A percentile compares a stretch with the other conserved stretches of the same genome.
Evolutionary conservation across 2,329 filamentous ascomycete species (phyloP).

Genomic region (Talaromyces albobiverticillius): DNA sequence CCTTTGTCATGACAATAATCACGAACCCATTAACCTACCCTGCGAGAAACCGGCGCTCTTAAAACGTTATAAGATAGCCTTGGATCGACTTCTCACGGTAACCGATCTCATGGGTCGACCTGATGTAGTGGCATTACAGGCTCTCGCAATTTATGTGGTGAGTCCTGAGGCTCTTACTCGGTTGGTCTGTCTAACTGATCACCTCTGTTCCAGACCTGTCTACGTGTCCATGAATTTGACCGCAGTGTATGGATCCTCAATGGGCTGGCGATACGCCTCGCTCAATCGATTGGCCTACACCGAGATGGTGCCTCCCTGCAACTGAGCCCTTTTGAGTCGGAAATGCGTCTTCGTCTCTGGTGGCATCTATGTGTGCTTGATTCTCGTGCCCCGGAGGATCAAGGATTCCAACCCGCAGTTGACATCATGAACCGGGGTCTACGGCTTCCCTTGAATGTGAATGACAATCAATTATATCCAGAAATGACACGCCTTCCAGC

Average conservation of each 20-base stretch:
- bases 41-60: slow-evolving; percentile 7
- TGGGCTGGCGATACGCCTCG: slow-evolving; percentile 57
- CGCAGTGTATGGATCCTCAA: slow-evolving; percentile 54
- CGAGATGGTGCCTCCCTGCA: slow-evolving; percentile 54
- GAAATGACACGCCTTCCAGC: slow-evolving; percentile 15
- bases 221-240: slow-evolving; percentile 48
- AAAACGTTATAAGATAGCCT: slow-evolving; percentile 12
- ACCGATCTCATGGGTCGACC: slow-evolving; percentile 19
- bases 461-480: slow-evolving; percentile 24
- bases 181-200: slow-evolving; percentile 39
- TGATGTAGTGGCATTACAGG: slow-evolving; percentile 17
- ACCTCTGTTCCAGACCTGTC: slow-evolving; percentile 52
- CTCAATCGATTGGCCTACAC: slow-evolving; percentile 60
- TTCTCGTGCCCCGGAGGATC: slow-evolving; percentile 56
- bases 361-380: slow-evolving; percentile 53
- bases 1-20: slow-evolving; percentile 24
- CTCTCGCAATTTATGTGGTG: slow-evolving; percentile 21
- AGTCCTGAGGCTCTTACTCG: slow-evolving; percentile 20
- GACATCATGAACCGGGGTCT: slow-evolving; percentile 47
- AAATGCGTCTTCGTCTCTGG: slow-evolving; percentile 60
- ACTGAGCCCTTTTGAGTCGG: slow-evolving; percentile 57
- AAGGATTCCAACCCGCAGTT: slow-evolving; percentile 58
- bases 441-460: slow-evolving; percentile 41
- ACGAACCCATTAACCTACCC: slow-evolving; percentile 21
- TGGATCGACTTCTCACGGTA: slow-evolving; percentile 15